These are phyloP conservation scores for Curvularia hawaiiensis DNA, from an alignment of 2,329 filamentous ascomycete genomes.

Conservation along the genomic window DNA sequence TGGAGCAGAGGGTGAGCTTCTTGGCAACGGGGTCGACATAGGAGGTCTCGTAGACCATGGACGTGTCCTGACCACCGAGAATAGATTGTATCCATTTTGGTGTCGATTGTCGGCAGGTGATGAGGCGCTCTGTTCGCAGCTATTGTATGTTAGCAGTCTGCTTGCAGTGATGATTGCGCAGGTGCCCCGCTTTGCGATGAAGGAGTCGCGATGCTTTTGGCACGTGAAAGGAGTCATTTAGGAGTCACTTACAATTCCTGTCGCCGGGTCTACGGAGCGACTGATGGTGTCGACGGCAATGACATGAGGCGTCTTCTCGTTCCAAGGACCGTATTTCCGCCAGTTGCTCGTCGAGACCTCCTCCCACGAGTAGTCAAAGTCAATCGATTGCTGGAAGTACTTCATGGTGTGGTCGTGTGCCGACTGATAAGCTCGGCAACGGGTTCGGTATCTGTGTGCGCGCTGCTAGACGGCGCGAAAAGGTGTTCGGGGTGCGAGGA, in stretches of 20 bases:
- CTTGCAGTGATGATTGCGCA: not conserved
- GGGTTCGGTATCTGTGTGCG: not conserved
- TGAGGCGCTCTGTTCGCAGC: slow-evolving; percentile 73
- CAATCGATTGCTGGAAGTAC: slow-evolving; percentile 88
- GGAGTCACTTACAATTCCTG: slow-evolving; percentile 65
- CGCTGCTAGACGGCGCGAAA: slow-evolving; percentile 9
- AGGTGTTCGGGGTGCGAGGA: not conserved
- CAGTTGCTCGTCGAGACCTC: slow-evolving; percentile 98
- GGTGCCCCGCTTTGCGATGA: slow-evolving; percentile 3
- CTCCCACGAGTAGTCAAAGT: slow-evolving; percentile 98
- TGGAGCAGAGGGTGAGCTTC: slow-evolving; percentile 95
- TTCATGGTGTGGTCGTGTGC: slow-evolving; percentile 68
- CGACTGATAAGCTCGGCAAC: slow-evolving; percentile 8
- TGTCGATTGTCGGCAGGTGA: slow-evolving; percentile 67
- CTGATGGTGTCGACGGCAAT: slow-evolving; percentile 92
- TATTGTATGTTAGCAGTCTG: slow-evolving; percentile 38
- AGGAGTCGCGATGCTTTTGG: slow-evolving; percentile 4
- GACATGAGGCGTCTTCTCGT: slow-evolving; percentile 97
- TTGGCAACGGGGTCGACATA: slow-evolving; percentile 85
- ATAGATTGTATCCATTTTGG: slow-evolving; percentile 82
- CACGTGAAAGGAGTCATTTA: slow-evolving; percentile 45
- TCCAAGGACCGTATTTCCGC: slow-evolving; percentile 99
- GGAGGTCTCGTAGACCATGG: slow-evolving; percentile 91
- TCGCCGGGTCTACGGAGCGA: slow-evolving; percentile 67
- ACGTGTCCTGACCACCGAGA: slow-evolving; percentile 79